Percentiles rank a stretch among this genome's conserved stretches.
Conservation (phyloP, 2,329 filamentous ascomycete species). For the Colletotrichum sp. region DNA sequence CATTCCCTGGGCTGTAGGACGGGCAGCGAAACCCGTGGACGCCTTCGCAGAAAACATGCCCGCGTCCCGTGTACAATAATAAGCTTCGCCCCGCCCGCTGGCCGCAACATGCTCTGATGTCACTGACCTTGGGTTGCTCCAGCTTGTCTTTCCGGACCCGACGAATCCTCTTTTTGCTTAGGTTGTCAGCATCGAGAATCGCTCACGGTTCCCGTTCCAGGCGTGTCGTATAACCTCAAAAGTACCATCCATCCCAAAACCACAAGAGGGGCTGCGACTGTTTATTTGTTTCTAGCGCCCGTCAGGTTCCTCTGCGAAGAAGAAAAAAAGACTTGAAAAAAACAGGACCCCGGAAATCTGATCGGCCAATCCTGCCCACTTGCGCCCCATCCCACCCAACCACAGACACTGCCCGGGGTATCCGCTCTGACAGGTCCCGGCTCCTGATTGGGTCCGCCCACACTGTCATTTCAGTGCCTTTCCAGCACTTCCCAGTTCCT, state of each 20-base stretch:
- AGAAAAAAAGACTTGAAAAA: not conserved
- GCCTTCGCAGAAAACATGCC: slow-evolving; percentile 3
- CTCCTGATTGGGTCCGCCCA: slow-evolving; percentile 18
- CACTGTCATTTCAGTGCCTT: slow-evolving; percentile 18
- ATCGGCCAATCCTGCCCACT: slow-evolving; percentile 16
- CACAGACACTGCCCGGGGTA: slow-evolving; percentile 19
- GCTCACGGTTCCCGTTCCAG: not conserved
- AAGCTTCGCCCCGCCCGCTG: slow-evolving; percentile 19
- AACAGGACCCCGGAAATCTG: slow-evolving; percentile 19
- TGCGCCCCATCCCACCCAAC: slow-evolving; percentile 15
- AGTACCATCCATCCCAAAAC: not conserved
- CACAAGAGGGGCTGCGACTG: not conserved
- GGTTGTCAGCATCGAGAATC: not conserved
- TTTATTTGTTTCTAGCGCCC: not conserved
- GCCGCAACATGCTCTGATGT: slow-evolving; percentile 15
- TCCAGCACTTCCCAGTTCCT: slow-evolving; percentile 19
- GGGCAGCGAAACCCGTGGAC: not conserved
- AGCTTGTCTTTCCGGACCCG: not conserved
- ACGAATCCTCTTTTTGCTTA: not conserved
- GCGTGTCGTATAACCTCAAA: not conserved
- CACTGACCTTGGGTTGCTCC: slow-evolving; percentile 6
- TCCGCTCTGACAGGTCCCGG: slow-evolving; percentile 20
- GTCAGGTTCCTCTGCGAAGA: not conserved
- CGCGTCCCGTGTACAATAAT: slow-evolving; percentile 9
- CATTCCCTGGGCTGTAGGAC: not conserved